Base-by-base conservation (phyloP, 2,329 filamentous ascomycete species). In the Orbilia brochopaga region DNA sequence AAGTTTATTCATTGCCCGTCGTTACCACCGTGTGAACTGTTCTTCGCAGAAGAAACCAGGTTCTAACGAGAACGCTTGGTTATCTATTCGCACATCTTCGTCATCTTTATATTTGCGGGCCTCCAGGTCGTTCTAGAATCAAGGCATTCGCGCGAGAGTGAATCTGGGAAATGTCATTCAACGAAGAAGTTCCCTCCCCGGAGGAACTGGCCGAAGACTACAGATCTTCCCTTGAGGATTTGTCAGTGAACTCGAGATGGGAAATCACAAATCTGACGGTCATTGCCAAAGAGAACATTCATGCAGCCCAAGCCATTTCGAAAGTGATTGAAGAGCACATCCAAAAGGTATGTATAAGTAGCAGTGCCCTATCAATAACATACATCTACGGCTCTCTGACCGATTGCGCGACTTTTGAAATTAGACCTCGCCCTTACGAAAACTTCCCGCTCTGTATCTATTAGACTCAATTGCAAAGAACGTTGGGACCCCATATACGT, bases 401-500 rank as follows among this genome's bases (percentile, higher is more conserved):
- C 73, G 58, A 67, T 15, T 48, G 23, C n/a, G 30, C n/a, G 30
- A 51, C 66, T 50, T n/a, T 32, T 32, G 27, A 57, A 55, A 46
- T 75, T 81, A 99, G 94, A 91, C 90, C 61, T 86, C 91, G 51
- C 92, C 94, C 42, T 85, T 87, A 73, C 92, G 92, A 80, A 99
- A 97, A 78, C 83, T 99, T 1, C 92, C 94, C 17, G 91, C 94
- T n/a, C 85, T 99, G 27, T 99, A 97, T 81, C 91, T 99, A 75
- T 88, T 99, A 78, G 94, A 99, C 81, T 97, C 93, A 15, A 93
- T 99, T 73, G 92, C 96, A 78, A 99, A 99, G 81, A 97, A 99
- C 82, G 92, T 99, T 73, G 94, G 94, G 73, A 97, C 93, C 0
- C 94, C 94, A 6, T 99, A 99, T 80, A 97, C 93, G 0, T 84